A percentile compares a stretch with the other conserved stretches of the same genome.
phyloP scores from a whole-genome alignment of 2,329 filamentous ascomycete species.

The Colletotrichum neosansevieriae region DNA sequence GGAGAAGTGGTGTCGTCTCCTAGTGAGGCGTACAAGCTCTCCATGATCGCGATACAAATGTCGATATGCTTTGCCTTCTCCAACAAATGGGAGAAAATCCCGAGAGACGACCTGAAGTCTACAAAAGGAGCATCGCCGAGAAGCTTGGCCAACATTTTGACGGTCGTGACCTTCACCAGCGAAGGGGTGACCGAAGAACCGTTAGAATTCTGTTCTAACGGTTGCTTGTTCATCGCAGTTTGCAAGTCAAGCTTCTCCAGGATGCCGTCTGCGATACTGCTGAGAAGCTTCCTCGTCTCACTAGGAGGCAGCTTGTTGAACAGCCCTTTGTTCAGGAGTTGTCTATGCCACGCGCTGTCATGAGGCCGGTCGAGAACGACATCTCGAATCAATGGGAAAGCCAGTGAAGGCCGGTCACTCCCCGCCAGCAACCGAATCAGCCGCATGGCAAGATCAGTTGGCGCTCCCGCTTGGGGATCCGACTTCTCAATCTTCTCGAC shows the following conservation, averaged over 20 bases:
- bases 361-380: constrained; percentile 14
- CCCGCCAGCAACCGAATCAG: background rate
- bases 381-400: constrained; percentile 16
- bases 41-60: constrained; percentile 9
- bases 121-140: constrained; percentile 20
- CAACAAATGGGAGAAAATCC: constrained; percentile 3
- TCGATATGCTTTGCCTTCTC: constrained; percentile 24
- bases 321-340: constrained; percentile 8
- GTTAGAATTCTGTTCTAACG: background rate
- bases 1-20: background rate
- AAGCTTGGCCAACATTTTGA: constrained; percentile 26
- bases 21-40: constrained; percentile 14
- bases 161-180: constrained; percentile 25
- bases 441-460: background rate
- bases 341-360: constrained; percentile 27
- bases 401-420: constrained; percentile 20
- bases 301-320: constrained; percentile 3
- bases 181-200: background rate
- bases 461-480: background rate
- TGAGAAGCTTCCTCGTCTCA: background rate
- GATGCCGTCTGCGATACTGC: background rate
- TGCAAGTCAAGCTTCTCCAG: constrained; percentile 9
- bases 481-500: constrained; percentile 1
- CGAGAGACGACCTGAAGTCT: background rate
- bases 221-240: background rate